phyloP scores from a whole-genome alignment of 139 green algal genomes.

The Tetradesmus lagerheimii region DNA sequence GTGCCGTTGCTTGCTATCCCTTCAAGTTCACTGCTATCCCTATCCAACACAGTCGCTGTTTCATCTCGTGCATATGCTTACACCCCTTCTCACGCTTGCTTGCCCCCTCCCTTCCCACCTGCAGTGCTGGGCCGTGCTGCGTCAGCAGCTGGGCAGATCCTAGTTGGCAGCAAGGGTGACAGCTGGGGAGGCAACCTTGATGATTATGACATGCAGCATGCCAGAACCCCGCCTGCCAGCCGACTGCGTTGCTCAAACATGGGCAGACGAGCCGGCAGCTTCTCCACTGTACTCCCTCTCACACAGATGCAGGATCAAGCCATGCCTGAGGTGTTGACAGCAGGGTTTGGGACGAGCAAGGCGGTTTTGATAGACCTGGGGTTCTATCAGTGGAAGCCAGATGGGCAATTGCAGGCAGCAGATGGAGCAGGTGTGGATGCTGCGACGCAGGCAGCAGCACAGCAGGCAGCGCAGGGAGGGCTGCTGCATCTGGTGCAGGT shows the following conservation, averaged over 20 bases:
- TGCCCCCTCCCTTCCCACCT: background rate
- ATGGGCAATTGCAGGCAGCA: background rate
- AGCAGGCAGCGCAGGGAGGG: background rate
- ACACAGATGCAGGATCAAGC: background rate
- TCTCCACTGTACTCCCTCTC: background rate
- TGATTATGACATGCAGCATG: background rate
- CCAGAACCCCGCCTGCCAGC: background rate
- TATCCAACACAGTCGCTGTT: no score
- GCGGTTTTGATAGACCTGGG: slow-evolving; percentile 59
- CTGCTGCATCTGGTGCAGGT: slow-evolving; percentile 45
- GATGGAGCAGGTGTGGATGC: background rate
- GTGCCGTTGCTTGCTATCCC: no score
- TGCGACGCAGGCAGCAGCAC: background rate
- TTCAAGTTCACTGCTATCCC: no score
- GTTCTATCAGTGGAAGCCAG: slow-evolving; percentile 53
- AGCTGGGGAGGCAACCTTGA: background rate
- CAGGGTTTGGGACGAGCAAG: background rate
- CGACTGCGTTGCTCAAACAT: background rate
- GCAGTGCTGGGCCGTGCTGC: background rate
- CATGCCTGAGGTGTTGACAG: background rate
- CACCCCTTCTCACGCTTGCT: background rate
- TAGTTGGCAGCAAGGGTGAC: background rate
- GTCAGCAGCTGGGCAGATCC: background rate
- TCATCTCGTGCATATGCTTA: background rate
- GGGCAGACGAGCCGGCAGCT: background rate